A percentile compares a stretch with the other conserved stretches of the same genome.
These are phyloP conservation scores for Neofusicoccum sp. DNA, from an alignment of 2,329 filamentous ascomycete species.

Conservation along the genomic window DNA sequence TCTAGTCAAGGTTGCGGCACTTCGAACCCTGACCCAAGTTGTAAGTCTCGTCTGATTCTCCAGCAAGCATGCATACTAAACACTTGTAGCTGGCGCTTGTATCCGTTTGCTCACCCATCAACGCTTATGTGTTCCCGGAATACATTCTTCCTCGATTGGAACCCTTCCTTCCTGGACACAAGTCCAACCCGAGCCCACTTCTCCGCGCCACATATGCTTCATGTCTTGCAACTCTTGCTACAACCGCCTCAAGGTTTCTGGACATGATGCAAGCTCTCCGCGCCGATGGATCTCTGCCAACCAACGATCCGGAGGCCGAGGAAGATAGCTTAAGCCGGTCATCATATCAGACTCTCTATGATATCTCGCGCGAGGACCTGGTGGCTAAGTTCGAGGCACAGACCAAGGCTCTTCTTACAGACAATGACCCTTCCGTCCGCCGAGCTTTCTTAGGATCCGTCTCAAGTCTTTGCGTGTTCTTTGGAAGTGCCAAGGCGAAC, in stretches of 20 bases:
- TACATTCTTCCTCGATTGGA: slow-evolving; percentile 62
- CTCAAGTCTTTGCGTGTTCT: slow-evolving; percentile 89
- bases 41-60: slow-evolving; percentile 27
- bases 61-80: slow-evolving; percentile 2
- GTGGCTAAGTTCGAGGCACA: slow-evolving; percentile 82
- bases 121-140: slow-evolving; percentile 65
- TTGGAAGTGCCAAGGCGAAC: slow-evolving; percentile 85
- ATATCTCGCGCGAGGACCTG: slow-evolving; percentile 79
- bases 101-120: slow-evolving; percentile 75
- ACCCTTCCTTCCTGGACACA: slow-evolving; percentile 51
- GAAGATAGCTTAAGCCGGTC: slow-evolving; percentile 65
- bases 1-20: slow-evolving; percentile 78
- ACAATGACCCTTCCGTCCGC: slow-evolving; percentile 79
- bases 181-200: slow-evolving; percentile 59
- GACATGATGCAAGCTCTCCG: slow-evolving; percentile 87
- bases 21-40: slow-evolving; percentile 84
- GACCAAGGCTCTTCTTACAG: slow-evolving; percentile 85
- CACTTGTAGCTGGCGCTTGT: slow-evolving; percentile 66
- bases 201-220: slow-evolving; percentile 91
- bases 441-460: slow-evolving; percentile 90
- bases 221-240: slow-evolving; percentile 83
- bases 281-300: slow-evolving; percentile 76
- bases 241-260: slow-evolving; percentile 78
- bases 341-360: slow-evolving; percentile 79
- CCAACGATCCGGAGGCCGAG: slow-evolving; percentile 76